Evolutionary conservation across 2,329 filamentous ascomycete genomes (phyloP), one percentile per base, ranked within the genome.

Genomic region (Penicillium sp.): DNA sequence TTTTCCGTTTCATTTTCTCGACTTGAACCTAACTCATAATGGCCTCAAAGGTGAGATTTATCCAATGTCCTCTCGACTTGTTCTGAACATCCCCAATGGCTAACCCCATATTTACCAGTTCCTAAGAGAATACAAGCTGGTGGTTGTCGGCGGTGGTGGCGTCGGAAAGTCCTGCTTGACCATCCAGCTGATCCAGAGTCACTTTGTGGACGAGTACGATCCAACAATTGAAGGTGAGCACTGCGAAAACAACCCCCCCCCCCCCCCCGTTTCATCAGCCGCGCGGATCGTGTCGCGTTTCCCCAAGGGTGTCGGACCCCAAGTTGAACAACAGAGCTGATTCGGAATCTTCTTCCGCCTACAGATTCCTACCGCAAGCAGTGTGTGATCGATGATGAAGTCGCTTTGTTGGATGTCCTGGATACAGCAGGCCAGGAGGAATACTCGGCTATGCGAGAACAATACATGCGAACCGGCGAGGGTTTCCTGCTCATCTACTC

Each of bases 201-300:
- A 99, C 78, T 99, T 99, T 82, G 93, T 97, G 75, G 94, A 97
- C 78, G 94, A 97, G 79, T 99, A 99, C 79, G 94, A 99, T 79
- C 94, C 94, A 57, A 99, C 94, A 71, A 97, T 99, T 73, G 94
- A 99, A 90, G 94, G 94, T 80, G 65, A 61, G 72, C 61, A n/a
- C 33, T 13, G 19, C 7, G 10, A 23, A 19, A 13, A 2, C 19
- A n/a, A n/a, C n/a, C n/a, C n/a, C n/a, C n/a, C 17, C 42, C 27
- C 21, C 17, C 33, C 27, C 21, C 29, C 29, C 2, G 21, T 40
- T 31, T 10, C 15, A 21, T 33, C 29, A n/a, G 4, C 23, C 15
- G 19, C 45, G 25, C 27, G 9, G 51, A 31, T 31, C 33, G 9
- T 10, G 15, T 35, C 45, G 29, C 31, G 21, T 33, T 21, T 35